phyloP scores from a whole-genome alignment of 441 rosid species.

The Jatropha multifida region DNA sequence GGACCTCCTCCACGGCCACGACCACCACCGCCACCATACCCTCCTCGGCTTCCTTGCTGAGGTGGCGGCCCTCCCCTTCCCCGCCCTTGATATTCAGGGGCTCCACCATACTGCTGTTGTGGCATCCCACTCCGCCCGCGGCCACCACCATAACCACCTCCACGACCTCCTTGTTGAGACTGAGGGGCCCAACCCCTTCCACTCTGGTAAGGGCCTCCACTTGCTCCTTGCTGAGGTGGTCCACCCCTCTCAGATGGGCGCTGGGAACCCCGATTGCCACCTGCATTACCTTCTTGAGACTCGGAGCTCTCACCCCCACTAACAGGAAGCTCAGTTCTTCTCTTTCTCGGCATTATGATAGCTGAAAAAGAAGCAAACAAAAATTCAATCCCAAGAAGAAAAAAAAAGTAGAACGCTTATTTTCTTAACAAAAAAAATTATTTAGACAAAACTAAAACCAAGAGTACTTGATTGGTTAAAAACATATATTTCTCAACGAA shows the following conservation, averaged over 20 bases:
- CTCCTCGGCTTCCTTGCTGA: slow-evolving; percentile 62
- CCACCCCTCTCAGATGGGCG: slow-evolving; percentile 23
- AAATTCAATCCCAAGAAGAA: background rate
- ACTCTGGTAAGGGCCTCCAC: slow-evolving; percentile 28
- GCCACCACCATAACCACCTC: slow-evolving; percentile 46
- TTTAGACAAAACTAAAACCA: too few species aligned
- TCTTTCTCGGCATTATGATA: slow-evolving; percentile 69
- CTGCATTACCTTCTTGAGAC: slow-evolving; percentile 20
- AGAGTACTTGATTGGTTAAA: background rate
- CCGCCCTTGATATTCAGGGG: slow-evolving; percentile 63
- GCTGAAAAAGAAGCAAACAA: background rate
- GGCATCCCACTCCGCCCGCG: slow-evolving; percentile 64
- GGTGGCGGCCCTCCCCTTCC: slow-evolving; percentile 71
- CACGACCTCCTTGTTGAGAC: slow-evolving; percentile 39
- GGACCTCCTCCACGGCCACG: slow-evolving; percentile 61
- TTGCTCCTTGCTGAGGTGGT: slow-evolving; percentile 27
- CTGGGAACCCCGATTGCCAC: slow-evolving; percentile 20
- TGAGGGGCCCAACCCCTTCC: slow-evolving; percentile 32
- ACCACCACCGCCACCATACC: slow-evolving; percentile 33
- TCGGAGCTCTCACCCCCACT: slow-evolving; percentile 42
- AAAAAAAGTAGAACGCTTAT: too few species aligned
- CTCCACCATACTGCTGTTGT: slow-evolving; percentile 58
- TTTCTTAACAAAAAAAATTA: too few species aligned
- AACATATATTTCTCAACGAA: background rate
- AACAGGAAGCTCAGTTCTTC: slow-evolving; percentile 50